Evolutionary conservation across 2,329 filamentous ascomycete genomes (phyloP), one percentile per base, ranked within the genome.

Genomic region (Ceratocystis alfenasii): DNA sequence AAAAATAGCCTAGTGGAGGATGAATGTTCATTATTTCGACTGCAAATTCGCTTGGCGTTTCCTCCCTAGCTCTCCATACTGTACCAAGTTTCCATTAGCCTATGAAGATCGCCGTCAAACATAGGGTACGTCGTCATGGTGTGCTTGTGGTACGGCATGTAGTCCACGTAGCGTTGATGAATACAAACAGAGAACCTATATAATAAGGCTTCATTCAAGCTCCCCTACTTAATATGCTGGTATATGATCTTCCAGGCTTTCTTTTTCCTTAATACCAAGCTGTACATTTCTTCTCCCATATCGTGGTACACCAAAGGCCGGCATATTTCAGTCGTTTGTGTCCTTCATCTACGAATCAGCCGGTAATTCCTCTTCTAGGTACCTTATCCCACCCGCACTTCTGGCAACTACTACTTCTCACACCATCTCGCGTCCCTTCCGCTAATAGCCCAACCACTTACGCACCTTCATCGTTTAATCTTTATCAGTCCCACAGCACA

Each of bases 401-500:
- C 48, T 6, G 25, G 48, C 25, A 53, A 25, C 25, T 53, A 25
- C 48, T 25, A 22, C 20, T 25, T 53, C 12, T 25, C 15, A 4
- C 20, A 53, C 8, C 6, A 25, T 53, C 6, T 53, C 48, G 48
- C 25, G 48, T 57, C 15, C 53, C 53, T 57, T 57, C 53, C 53
- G 0, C 53, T 17, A 7, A 28, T 12, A 57, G 53, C 12, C 17
- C 7, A 53, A 12, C 48, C 25, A 36, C 33, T 3, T 3, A 12
- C n/a, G 48, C 20, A 25, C 20, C 48, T 57, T 33, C 53, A n/a
- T 33, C 12, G 53, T n/a, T 33, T 28, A 28, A 33, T 57, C 2
- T 33, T 33, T 33, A 28, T 17, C 28, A 57, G 53, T 57, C 53
- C 53, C 53, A 57, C 53, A 57, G 33, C 8, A 57, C 53, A 57